A percentile compares a stretch with the other conserved stretches of the same genome.
phyloP scores from a whole-genome alignment of 2,329 filamentous ascomycete species.

The Fusarium tanahbumbuense region DNA sequence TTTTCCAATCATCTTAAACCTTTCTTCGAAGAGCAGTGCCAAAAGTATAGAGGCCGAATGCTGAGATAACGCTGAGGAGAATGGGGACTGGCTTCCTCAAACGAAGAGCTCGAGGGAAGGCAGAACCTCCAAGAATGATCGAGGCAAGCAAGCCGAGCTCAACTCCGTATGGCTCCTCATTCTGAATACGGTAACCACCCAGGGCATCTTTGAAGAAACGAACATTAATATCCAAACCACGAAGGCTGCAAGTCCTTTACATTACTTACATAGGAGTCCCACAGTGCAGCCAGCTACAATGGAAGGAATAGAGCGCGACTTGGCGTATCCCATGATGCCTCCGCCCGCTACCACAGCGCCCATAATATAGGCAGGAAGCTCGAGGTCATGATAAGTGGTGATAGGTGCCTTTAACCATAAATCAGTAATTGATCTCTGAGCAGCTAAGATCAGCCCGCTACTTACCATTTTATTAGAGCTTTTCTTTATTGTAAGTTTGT shows the following conservation, averaged over 20 bases:
- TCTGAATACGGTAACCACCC: conserved; percentile 83
- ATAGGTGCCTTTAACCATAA: conserved; percentile 11
- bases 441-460: not conserved
- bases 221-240: not conserved
- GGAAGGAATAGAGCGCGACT: conserved; percentile 87
- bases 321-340: conserved; percentile 86
- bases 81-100: conserved; percentile 86
- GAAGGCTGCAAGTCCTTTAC: conserved; percentile 12
- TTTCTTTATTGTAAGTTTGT: not conserved
- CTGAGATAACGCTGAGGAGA: conserved; percentile 80
- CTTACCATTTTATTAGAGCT: conserved; percentile 20
- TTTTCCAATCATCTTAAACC: not conserved
- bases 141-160: conserved; percentile 92
- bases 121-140: conserved; percentile 82
- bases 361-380: conserved; percentile 78
- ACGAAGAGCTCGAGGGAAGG: conserved; percentile 87
- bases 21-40: conserved; percentile 72
- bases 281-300: conserved; percentile 87
- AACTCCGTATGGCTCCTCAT: conserved; percentile 80
- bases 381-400: conserved; percentile 43
- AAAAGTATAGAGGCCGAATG: conserved; percentile 83
- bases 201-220: conserved; percentile 68
- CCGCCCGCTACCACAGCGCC: conserved; percentile 86
- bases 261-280: conserved; percentile 70
- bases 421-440: not conserved